Base-by-base conservation (phyloP, 306 rosid species). In the Delonix regia region DNA sequence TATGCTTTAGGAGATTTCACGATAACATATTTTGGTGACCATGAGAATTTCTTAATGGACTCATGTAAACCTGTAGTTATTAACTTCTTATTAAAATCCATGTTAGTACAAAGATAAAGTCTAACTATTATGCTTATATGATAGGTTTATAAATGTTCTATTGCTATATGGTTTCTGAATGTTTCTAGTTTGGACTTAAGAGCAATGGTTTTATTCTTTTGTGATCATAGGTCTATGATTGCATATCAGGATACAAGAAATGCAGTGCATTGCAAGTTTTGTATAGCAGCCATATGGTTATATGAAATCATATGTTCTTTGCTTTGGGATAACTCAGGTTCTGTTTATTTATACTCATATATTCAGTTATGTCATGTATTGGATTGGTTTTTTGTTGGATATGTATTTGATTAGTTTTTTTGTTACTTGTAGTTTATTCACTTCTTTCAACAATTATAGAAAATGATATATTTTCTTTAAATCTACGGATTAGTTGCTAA, bases 11-110 rank as follows among this genome's bases (percentile, higher is more conserved):
- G 69, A 74, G 85, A 78, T 80, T 60, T 79, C 76, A 75, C 80
- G 66, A 78, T 80, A 74, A 49, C 71, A 78, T 81, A 69, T 76
- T 80, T 82, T 74, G 83, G 88, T 86, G 88, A 85, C 82, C 73
- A 25, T 45, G 59, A 82, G 86, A 55, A 80, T 71, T 83, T 75
- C 65, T 85, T 74, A 81, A 81, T 91, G 88, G 81, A 74, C 84
- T 85, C 83, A 36, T 69, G 75, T 59, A 79, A 42, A 22, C 42
- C 24, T 74, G 60, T 66, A 49, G 78, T 56, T 81, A 21, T 64
- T 81, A 51, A n/a, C 44, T 39, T 39, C 44, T 44, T 44, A 44
- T 44, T 64, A n/a, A 64, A 75, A 47, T 41, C 7, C 56, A 70
- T 79, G 76, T 52, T 19, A 45, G 49, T 64, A n/a, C n/a, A n/a